Conservation (phyloP, 345 rosid species). For the Eucalyptus melliodora region DNA sequence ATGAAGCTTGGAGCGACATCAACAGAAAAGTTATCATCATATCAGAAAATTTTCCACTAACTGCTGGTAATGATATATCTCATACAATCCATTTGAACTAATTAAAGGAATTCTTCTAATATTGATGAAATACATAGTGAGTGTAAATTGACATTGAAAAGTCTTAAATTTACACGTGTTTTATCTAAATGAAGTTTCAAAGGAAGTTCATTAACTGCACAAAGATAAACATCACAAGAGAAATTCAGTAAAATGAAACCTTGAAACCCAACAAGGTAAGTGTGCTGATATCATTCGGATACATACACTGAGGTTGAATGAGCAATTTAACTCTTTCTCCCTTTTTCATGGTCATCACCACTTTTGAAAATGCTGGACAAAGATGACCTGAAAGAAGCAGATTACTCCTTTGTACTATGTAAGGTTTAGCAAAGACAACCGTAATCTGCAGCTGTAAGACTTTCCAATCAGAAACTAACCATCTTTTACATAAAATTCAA, state of each 20-base stretch:
- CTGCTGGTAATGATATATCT: background rate
- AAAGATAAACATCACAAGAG: background rate
- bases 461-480: slow-evolving; percentile 12
- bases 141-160: background rate
- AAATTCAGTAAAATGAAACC: background rate
- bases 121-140: background rate
- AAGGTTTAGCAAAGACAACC: background rate
- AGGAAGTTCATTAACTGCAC: background rate
- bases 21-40: background rate
- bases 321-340: slow-evolving; percentile 44
- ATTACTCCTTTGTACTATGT: background rate
- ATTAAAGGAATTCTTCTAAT: background rate
- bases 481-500: slow-evolving; percentile 48
- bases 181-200: background rate
- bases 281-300: background rate
- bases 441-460: background rate
- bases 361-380: slow-evolving; percentile 35
- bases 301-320: slow-evolving; percentile 44
- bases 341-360: slow-evolving; percentile 32
- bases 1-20: background rate
- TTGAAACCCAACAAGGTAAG: background rate
- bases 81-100: background rate
- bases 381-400: slow-evolving; percentile 28
- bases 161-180: background rate
- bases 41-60: background rate